Percentiles rank a stretch among this genome's conserved stretches.
phyloP scores from a whole-genome alignment of 83 land plant genomes.

The Picea abies region DNA sequence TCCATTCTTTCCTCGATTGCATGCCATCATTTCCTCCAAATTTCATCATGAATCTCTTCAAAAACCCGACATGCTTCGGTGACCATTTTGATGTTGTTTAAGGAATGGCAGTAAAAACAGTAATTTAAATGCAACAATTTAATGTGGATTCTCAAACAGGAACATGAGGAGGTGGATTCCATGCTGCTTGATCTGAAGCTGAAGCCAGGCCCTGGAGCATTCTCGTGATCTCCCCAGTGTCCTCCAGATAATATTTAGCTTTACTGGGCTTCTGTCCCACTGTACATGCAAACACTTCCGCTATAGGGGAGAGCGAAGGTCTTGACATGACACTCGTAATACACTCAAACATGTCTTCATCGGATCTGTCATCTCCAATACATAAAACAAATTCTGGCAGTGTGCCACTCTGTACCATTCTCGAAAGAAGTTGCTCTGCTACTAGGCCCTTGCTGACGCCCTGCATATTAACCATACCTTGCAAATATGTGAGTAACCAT shows the following conservation, averaged over 20 bases:
- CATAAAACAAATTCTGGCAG: conserved; percentile 77
- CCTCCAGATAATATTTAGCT: conserved; percentile 74
- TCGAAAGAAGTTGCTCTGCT: conserved; percentile 53
- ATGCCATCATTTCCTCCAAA: not conserved
- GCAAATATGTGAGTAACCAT: conserved; percentile 11
- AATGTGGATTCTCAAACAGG: not conserved
- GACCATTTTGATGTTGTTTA: not conserved
- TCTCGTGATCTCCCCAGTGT: conserved; percentile 51
- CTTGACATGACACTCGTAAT: conserved; percentile 29
- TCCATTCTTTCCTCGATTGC: not conserved
- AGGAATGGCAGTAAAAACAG: too few species aligned
- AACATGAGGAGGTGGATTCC: conserved; percentile 12
- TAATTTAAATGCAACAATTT: not conserved
- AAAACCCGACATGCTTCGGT: not conserved
- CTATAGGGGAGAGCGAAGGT: conserved; percentile 26
- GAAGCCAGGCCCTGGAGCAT: conserved; percentile 52
- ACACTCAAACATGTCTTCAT: conserved; percentile 83
- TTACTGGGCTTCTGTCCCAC: conserved; percentile 75
- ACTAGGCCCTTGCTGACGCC: conserved; percentile 72
- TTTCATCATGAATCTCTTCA: not conserved
- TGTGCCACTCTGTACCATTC: conserved; percentile 29
- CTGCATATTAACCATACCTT: conserved; percentile 45
- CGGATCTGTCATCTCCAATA: conserved; percentile 79
- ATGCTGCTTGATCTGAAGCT: conserved; percentile 31
- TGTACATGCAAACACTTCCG: conserved; percentile 70